Evolutionary conservation across 2,329 filamentous ascomycete genomes (phyloP), one percentile per base, ranked within the genome.

Genomic region (Alternaria sp.): DNA sequence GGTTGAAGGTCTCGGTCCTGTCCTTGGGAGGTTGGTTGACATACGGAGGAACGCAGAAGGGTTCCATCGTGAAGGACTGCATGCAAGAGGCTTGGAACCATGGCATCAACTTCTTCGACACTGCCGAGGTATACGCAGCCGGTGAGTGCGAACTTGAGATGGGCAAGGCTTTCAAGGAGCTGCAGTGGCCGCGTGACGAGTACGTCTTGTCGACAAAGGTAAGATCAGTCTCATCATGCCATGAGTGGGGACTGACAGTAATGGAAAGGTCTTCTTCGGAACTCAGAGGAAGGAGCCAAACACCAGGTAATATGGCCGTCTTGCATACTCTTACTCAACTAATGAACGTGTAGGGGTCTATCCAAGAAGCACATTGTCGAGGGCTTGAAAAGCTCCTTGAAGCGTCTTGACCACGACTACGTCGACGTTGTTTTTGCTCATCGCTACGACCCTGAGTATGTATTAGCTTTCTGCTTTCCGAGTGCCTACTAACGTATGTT

Each of bases 391-490:
- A 82, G 81, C 74, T 87, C 83, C 2, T 78, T 89, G n/a, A 79
- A 83, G 68, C 83, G 89, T 26, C 82, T 91, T 54, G 83, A 89
- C 72, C 83, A 87, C 57, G 85, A 86, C n/a, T 92, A 92, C 72
- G 88, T 90, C 57, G 88, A 90, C 74, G 81, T 90, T 47, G 84
- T 90, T 40, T 87, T 89, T 58, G 87, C 88, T 4, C 88, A 90
- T 77, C 83, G 88, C 25, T 85, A 86, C 15, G 88, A 90, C 62
- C 79, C 81, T 50, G 79, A 79, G 79, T 80, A 73, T 17, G 73
- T 8, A 47, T 21, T 3, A 23, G 9, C 4, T 43, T 11, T 17
- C 15, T 4, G 30, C 13, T 17, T 17, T 19, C 9, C 26, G 23
- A 23, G 7, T 26, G 13, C 17, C 3, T 40, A 19, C 68, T 68